Base-by-base conservation (phyloP, 139 green algal genomes). In the Bryopsis sp. region DNA sequence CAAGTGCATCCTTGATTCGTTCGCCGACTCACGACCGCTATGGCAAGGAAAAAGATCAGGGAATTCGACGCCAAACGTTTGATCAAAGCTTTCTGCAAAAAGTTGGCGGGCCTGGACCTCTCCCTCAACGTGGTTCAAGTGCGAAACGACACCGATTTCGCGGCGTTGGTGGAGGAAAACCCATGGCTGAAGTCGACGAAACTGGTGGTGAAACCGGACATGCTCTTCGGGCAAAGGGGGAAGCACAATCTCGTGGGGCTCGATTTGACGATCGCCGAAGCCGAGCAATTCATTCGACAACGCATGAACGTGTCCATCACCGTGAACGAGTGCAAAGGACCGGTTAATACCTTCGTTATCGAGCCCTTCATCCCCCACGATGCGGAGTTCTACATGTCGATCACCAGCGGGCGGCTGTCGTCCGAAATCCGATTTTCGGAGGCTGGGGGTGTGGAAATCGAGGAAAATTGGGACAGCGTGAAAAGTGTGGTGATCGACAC, bases 161-260 rank as follows among this genome's bases (percentile, higher is more conserved):
- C 61, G 1, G 74, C 86, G 62, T 74, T 96, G 32, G 64, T 88
- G 19, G 74, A 86, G 4, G 43, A 58, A 2, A 78, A 94, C 37
- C 81, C 82, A 28, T 95, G 89, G 90, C 77, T 92, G 35, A 70
- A 50, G 31, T 57, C 22, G 26, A 81, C 72, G 8, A 82, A 79
- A 48, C 82, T 97, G 36, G 91, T 97, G 5, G 89, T 97, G 11
- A 97, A 97, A 70, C 91, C 91, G 0, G 91, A 97, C 76, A 96
- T 95, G 87, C 83, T 97, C 33, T 97, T 97, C 74, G 91, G 91
- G 2, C 92, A 97, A 75, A 87, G 91, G 4, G 91, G 91, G 54
- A 97, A 97, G 79, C 84, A 95, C 58, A 90, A 96, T 72, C 78
- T 97, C 39, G 89, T 96, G 29, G 88, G 86, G 3, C 76, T 95